Evolutionary conservation across 1,284 basidiomycete species (phyloP).

Genomic region (Ganoderma resinaceum): DNA sequence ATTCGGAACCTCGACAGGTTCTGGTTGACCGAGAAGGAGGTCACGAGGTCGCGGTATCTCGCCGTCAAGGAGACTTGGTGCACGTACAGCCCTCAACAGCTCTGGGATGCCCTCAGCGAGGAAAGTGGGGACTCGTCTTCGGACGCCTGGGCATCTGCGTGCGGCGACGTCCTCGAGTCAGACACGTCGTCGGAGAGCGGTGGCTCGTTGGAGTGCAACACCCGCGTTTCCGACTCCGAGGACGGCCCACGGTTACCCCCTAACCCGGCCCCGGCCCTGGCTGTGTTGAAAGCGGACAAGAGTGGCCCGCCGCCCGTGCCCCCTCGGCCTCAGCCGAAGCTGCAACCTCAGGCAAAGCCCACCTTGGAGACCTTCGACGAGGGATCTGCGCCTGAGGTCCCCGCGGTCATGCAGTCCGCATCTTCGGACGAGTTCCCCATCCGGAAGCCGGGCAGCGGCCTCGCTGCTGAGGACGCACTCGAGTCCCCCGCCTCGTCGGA

Average conservation of each 20-base stretch:
- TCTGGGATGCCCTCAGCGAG: background rate
- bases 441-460: slow-evolving; percentile 12
- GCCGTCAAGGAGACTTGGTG: slow-evolving; percentile 18
- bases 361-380: background rate
- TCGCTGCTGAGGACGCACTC: slow-evolving; percentile 1
- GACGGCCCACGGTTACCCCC: background rate
- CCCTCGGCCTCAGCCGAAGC: background rate
- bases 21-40: slow-evolving; percentile 36
- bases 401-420: background rate
- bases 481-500: slow-evolving; percentile 12
- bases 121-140: slow-evolving; percentile 15
- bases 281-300: background rate
- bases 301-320: background rate
- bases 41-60: slow-evolving; percentile 11
- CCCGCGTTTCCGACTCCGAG: slow-evolving; percentile 4
- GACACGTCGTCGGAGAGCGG: slow-evolving; percentile 19
- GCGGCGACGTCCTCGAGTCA: slow-evolving; percentile 17
- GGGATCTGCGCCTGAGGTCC: background rate
- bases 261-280: background rate
- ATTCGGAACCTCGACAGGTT: slow-evolving; percentile 37
- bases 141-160: slow-evolving; percentile 8
- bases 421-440: slow-evolving; percentile 28
- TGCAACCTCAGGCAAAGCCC: background rate
- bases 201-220: slow-evolving; percentile 14
- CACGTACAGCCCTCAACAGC: background rate